Conservation (phyloP, 306 rosid genomes). For the Gillenia trifoliata region DNA sequence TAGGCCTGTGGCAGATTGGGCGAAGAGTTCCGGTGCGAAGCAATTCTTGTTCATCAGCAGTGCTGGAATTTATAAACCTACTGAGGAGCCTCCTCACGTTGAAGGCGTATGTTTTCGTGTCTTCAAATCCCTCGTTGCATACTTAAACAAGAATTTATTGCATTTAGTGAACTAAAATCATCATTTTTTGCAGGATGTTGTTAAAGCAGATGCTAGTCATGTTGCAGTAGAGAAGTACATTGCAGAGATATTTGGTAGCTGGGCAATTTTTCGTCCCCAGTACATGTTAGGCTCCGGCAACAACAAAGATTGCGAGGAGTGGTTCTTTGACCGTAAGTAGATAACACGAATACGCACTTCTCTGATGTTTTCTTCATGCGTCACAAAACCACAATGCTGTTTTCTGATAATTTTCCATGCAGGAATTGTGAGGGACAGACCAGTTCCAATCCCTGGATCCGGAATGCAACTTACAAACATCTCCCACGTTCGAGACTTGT, state of each 20-base stretch:
- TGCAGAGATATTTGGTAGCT: conserved; percentile 53
- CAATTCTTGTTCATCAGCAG: conserved; percentile 90
- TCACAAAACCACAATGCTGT: neutral
- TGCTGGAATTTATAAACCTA: conserved; percentile 86
- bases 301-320: conserved; percentile 95
- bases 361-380: neutral
- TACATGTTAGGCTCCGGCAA: conserved; percentile 96
- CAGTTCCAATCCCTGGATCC: conserved; percentile 86
- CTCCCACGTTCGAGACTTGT: conserved; percentile 78
- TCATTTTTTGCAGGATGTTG: conserved; percentile 53
- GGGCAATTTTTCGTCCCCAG: conserved; percentile 85
- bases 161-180: conserved; percentile 1
- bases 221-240: conserved; percentile 85
- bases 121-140: neutral
- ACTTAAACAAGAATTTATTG: neutral
- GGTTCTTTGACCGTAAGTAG: conserved; percentile 88
- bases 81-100: conserved; percentile 92
- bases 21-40: conserved; percentile 79
- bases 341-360: neutral
- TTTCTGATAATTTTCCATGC: neutral
- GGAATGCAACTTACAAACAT: conserved; percentile 86
- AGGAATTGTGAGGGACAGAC: conserved; percentile 90
- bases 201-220: conserved; percentile 83
- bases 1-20: conserved; percentile 95
- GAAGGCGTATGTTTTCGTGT: conserved; percentile 68